These are phyloP conservation scores for Striga asiatica DNA, from an alignment of 257 asterid species.

Conservation along the genomic window DNA sequence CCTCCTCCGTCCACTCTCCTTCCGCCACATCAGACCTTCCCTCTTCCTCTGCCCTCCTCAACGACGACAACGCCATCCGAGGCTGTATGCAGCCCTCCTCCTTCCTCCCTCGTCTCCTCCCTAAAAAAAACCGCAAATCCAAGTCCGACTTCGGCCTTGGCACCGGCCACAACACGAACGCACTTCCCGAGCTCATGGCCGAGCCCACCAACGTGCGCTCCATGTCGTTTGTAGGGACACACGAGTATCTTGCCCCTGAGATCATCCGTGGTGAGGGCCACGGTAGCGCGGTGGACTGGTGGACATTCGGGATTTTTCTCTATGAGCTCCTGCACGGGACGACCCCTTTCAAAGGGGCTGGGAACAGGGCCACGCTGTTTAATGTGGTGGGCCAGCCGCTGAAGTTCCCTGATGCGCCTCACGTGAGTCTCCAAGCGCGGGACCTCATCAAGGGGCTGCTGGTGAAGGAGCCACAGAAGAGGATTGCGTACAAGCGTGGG, in stretches of 20 bases:
- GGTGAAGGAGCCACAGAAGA: conserved; percentile 46
- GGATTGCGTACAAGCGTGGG: conserved; percentile 47
- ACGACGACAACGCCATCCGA: conserved; percentile 33
- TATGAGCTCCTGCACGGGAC: conserved; percentile 43
- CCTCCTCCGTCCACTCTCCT: conserved; percentile 62
- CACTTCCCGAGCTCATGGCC: conserved; percentile 52
- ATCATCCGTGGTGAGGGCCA: conserved; percentile 54
- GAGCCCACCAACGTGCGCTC: conserved; percentile 43
- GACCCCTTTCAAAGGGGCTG: conserved; percentile 45
- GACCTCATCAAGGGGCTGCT: conserved; percentile 41
- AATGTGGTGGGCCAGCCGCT: conserved; percentile 48
- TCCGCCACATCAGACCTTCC: too few species aligned
- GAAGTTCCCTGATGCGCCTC: conserved; percentile 38
- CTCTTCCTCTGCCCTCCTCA: conserved; percentile 20
- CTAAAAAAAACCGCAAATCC: conserved; percentile 51
- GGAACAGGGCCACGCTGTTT: conserved; percentile 39
- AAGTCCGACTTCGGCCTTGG: conserved; percentile 43
- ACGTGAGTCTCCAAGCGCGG: conserved; percentile 25
- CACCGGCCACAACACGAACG: conserved; percentile 18
- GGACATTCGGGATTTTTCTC: conserved; percentile 53
- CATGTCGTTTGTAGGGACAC: conserved; percentile 42
- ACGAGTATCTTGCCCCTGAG: conserved; percentile 31
- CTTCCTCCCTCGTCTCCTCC: conserved; percentile 48
- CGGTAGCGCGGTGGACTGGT: conserved; percentile 59
- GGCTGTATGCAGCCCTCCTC: conserved; percentile 43